Conservation (phyloP, 768 basidiomycete species). For the Leucocoprinus sp. region DNA sequence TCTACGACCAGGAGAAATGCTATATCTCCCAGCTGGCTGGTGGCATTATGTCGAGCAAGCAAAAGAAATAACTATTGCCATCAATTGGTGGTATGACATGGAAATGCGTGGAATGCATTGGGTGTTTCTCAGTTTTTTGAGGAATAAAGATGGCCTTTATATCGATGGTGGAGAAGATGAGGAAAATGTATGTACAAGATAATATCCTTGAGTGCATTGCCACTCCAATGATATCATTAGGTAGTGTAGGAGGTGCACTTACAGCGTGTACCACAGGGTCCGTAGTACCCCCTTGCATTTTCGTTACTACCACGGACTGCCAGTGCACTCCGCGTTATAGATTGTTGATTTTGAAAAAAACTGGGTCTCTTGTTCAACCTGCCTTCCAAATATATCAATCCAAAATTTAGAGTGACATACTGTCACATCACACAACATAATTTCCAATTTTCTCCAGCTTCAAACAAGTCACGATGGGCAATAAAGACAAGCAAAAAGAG, state of each 20-base stretch:
- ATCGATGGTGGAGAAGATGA: slow-evolving; percentile 26
- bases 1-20: slow-evolving; percentile 62
- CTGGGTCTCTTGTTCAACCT: too few relatives aligned
- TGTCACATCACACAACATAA: slow-evolving; percentile 15
- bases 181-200: not conserved
- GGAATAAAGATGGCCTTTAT: slow-evolving; percentile 23
- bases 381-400: too few relatives aligned
- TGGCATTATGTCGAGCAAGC: slow-evolving; percentile 85
- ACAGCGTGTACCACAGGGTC: too few relatives aligned
- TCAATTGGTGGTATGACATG: slow-evolving; percentile 90
- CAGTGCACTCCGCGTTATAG: too few relatives aligned
- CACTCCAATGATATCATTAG: not conserved
- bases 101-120: slow-evolving; percentile 66
- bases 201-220: not conserved
- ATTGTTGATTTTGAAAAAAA: too few relatives aligned
- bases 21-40: slow-evolving; percentile 92
- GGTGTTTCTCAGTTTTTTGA: slow-evolving; percentile 58
- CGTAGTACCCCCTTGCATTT: too few relatives aligned
- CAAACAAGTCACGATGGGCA: slow-evolving; percentile 37
- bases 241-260: too few relatives aligned
- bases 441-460: slow-evolving; percentile 1
- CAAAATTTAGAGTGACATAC: too few relatives aligned
- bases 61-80: slow-evolving; percentile 51
- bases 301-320: too few relatives aligned
- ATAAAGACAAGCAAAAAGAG: slow-evolving; percentile 62